Percentiles rank a stretch among this genome's conserved stretches.
Evolutionary conservation across 805 yeast genomes (phyloP).

Genomic region (Debaryomyces tyrocola): DNA sequence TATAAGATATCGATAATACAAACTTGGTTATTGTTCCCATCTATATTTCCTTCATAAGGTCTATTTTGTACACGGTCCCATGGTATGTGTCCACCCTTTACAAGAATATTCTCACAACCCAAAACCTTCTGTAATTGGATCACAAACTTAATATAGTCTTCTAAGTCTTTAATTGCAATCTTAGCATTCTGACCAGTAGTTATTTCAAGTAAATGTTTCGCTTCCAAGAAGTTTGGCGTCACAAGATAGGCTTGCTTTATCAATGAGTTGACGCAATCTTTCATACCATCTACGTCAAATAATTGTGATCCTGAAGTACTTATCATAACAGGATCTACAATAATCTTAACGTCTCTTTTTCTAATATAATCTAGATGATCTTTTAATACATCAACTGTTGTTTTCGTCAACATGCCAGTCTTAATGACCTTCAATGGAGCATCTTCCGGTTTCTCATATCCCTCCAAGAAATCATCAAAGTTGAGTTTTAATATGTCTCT

Average conservation of each 20-base stretch:
- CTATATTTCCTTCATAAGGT: constrained; percentile 11
- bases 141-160: constrained; percentile 31
- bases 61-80: constrained; percentile 21
- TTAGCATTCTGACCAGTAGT: constrained; percentile 17
- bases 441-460: constrained; percentile 13
- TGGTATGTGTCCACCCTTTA: constrained; percentile 82
- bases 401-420: constrained; percentile 72
- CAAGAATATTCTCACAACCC: constrained; percentile 53
- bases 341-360: constrained; percentile 33
- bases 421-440: constrained; percentile 61
- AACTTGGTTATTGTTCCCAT: constrained; percentile 5
- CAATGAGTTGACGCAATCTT: constrained; percentile 41
- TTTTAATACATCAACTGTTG: constrained; percentile 50
- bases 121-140: constrained; percentile 21
- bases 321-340: constrained; percentile 83
- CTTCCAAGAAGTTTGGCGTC: constrained; percentile 79
- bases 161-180: constrained; percentile 23
- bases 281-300: constrained; percentile 47
- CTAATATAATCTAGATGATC: constrained; percentile 33
- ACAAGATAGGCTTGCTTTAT: constrained; percentile 56
- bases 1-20: constrained; percentile 56
- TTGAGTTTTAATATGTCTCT: constrained; percentile 51
- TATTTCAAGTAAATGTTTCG: constrained; percentile 39
- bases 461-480: constrained; percentile 54
- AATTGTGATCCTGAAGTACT: constrained; percentile 74